A percentile compares a stretch with the other conserved stretches of the same genome.
phyloP scores from a whole-genome alignment of 148 eudicot species.

The Spergularia bocconei region DNA sequence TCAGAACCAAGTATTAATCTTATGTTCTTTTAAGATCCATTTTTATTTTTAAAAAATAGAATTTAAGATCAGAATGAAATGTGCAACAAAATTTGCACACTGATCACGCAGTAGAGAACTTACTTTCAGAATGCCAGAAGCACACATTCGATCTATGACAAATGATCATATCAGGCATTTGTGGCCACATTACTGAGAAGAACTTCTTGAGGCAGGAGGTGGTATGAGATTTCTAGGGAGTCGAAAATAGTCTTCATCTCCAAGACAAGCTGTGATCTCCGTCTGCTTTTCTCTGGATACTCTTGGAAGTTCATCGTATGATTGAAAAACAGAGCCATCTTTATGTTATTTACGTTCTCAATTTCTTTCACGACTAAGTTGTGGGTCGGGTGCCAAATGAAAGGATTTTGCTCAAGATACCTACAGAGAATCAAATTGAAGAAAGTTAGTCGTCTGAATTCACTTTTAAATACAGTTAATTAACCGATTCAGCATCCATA shows the following conservation, averaged over 20 bases:
- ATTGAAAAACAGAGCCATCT: constrained; percentile 51
- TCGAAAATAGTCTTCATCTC: constrained; percentile 71
- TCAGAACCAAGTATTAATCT: neutral
- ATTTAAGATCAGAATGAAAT: neutral
- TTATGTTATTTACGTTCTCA: constrained; percentile 62
- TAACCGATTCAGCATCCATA: too few relatives aligned
- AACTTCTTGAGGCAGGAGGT: constrained; percentile 76
- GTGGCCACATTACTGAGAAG: constrained; percentile 31
- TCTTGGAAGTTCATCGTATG: constrained; percentile 85
- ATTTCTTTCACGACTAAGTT: constrained; percentile 57
- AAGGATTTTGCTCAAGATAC: constrained; percentile 43
- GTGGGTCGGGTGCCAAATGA: constrained; percentile 60
- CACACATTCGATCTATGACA: neutral
- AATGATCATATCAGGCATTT: neutral
- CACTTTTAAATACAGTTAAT: neutral
- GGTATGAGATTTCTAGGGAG: constrained; percentile 53
- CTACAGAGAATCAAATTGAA: constrained; percentile 23
- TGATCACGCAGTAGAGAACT: neutral
- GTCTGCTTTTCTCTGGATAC: constrained; percentile 40
- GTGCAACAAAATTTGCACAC: neutral
- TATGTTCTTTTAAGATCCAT: neutral
- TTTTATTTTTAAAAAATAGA: neutral
- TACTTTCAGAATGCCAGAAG: constrained; percentile 3
- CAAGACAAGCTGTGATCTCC: constrained; percentile 52
- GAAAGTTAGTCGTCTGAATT: neutral